Evolutionary conservation across 2,329 filamentous ascomycete species (phyloP).

Genomic region (Aspergillus caelatus): DNA sequence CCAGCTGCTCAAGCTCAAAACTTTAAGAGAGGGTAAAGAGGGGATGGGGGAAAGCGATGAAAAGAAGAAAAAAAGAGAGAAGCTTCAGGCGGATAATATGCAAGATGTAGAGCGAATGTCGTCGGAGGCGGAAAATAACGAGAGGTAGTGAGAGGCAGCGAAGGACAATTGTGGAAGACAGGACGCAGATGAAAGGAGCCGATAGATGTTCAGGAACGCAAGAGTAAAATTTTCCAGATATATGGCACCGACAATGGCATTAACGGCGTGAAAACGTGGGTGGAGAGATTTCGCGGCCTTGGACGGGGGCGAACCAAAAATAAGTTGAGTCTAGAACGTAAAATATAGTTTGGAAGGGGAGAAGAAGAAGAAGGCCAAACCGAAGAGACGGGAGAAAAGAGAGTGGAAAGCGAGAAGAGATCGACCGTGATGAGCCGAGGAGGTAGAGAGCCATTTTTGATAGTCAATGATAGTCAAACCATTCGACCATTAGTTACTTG

Average conservation of each 20-base stretch:
- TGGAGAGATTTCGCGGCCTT: conserved; percentile 7
- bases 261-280: conserved; percentile 9
- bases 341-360: background rate
- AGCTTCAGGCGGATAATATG: background rate
- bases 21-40: background rate
- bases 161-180: background rate
- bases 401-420: background rate
- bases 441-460: background rate
- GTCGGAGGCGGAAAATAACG: background rate
- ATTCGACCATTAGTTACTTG: background rate
- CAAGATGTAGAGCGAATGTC: background rate
- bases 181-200: background rate
- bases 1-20: background rate
- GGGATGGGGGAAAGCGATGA: background rate
- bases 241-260: conserved; percentile 7
- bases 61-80: background rate
- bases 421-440: background rate
- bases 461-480: background rate
- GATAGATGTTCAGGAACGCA: conserved; percentile 4
- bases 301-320: conserved; percentile 17
- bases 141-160: background rate
- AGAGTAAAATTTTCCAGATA: background rate
- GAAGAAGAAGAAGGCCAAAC: background rate
- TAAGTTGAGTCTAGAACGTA: conserved; percentile 18
- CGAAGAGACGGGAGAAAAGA: background rate